phyloP scores from a whole-genome alignment of 305 asterid genomes.

The Fraxinus sp. region DNA sequence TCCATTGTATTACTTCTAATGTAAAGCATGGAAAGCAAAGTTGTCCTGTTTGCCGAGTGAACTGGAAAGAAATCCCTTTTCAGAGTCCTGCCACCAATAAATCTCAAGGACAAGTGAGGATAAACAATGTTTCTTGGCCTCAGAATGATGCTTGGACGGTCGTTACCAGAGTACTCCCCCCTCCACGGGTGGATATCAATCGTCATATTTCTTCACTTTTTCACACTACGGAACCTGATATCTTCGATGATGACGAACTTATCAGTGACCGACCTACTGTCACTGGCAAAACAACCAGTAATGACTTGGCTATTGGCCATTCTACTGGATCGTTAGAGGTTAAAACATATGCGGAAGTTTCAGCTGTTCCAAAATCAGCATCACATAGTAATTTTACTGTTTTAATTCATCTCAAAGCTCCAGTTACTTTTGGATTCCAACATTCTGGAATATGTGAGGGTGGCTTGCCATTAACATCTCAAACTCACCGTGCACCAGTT shows the following conservation, averaged over 20 bases:
- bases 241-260: constrained; percentile 65
- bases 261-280: constrained; percentile 23
- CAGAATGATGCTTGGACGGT: constrained; percentile 44
- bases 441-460: constrained; percentile 21
- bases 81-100: constrained; percentile 43
- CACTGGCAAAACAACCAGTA: constrained; percentile 1
- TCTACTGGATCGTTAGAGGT: constrained; percentile 42
- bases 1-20: constrained; percentile 76
- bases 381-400: constrained; percentile 45
- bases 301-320: constrained; percentile 10
- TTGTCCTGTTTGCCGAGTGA: constrained; percentile 88
- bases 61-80: constrained; percentile 84
- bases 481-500: constrained; percentile 59
- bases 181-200: constrained; percentile 34
- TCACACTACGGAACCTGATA: constrained; percentile 47
- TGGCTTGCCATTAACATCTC: neutral
- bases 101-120: constrained; percentile 37
- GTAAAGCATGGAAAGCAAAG: constrained; percentile 77
- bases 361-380: constrained; percentile 51
- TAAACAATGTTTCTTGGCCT: constrained; percentile 32
- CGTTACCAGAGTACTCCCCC: constrained; percentile 39
- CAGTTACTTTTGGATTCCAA: constrained; percentile 26
- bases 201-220: constrained; percentile 31
- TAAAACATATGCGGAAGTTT: constrained; percentile 55
- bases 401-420: constrained; percentile 81